Percentiles rank a stretch among this genome's conserved stretches.
These are phyloP conservation scores for Tritrichomonas foetus DNA, from an alignment of 208 protist species.

Conservation along the genomic window DNA sequence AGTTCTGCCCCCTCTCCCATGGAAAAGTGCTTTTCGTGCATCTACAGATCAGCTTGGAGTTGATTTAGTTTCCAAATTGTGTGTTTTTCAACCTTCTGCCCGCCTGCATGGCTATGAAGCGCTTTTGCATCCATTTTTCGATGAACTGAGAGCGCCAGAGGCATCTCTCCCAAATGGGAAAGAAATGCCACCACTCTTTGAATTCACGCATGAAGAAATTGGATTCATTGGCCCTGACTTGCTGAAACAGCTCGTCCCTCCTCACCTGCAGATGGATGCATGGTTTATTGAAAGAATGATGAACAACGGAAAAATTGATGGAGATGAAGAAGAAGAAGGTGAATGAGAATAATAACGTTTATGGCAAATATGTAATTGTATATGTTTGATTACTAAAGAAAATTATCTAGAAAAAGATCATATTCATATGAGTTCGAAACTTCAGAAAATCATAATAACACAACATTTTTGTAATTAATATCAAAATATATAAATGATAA, in stretches of 20 bases:
- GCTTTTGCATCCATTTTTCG: slow-evolving; percentile 90
- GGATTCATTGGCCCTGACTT: neutral
- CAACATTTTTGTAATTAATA: too few species aligned
- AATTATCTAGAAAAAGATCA: too few species aligned
- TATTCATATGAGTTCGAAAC: too few species aligned
- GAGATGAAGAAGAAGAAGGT: too few species aligned
- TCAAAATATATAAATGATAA: too few species aligned
- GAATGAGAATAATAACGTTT: too few species aligned
- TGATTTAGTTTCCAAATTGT: slow-evolving; percentile 40
- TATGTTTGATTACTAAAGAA: too few species aligned
- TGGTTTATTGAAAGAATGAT: too few species aligned
- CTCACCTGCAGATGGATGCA: neutral
- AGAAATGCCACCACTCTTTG: slow-evolving; percentile 65
- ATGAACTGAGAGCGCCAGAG: slow-evolving; percentile 78
- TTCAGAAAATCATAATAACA: too few species aligned
- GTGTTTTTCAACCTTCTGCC: slow-evolving; percentile 2
- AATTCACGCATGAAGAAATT: slow-evolving; percentile 62
- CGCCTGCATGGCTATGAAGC: slow-evolving; percentile 63
- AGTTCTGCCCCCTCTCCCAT: slow-evolving; percentile 82
- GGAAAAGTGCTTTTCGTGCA: slow-evolving; percentile 66
- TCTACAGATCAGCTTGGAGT: slow-evolving; percentile 18
- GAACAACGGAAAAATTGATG: too few species aligned
- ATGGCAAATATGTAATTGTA: too few species aligned
- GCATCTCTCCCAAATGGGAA: slow-evolving; percentile 51
- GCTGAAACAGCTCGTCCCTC: neutral